These are phyloP conservation scores for Noccaea bulbosa DNA, from an alignment of 345 rosid species.

Conservation along the genomic window DNA sequence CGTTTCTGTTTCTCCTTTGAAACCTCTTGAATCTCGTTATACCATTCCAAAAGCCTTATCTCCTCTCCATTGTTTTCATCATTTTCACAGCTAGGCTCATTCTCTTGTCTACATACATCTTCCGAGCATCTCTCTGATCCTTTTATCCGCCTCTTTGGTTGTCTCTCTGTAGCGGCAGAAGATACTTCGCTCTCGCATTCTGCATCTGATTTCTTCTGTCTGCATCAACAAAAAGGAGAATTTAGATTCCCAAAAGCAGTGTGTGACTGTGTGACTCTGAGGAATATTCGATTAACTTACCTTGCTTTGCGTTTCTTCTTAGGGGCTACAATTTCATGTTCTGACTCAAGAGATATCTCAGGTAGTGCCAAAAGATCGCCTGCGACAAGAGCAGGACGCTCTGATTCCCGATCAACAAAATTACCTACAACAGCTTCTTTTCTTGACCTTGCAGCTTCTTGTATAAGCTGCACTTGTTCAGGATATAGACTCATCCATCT, in stretches of 20 bases:
- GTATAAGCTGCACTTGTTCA: constrained; percentile 61
- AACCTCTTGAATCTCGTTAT: constrained; percentile 10
- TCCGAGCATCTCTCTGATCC: constrained; percentile 13
- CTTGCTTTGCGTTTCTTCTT: constrained; percentile 55
- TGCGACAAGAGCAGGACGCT: constrained; percentile 73
- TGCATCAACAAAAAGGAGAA: constrained; percentile 35
- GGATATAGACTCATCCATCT: constrained; percentile 83
- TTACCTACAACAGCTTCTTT: constrained; percentile 62
- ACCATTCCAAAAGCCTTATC: constrained; percentile 24
- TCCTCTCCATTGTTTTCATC: constrained; percentile 27
- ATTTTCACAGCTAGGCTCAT: constrained; percentile 30
- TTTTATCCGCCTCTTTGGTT: constrained; percentile 38
- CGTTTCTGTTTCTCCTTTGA: constrained; percentile 19
- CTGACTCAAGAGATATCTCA: constrained; percentile 41
- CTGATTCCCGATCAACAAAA: constrained; percentile 87
- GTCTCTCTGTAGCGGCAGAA: constrained; percentile 33
- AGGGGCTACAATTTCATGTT: constrained; percentile 32
- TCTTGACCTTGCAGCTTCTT: constrained; percentile 59
- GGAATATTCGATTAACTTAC: constrained; percentile 45
- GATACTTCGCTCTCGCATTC: constrained; percentile 37
- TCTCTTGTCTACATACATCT: constrained; percentile 25
- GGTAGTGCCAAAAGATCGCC: constrained; percentile 56
- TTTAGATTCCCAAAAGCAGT: constrained; percentile 24
- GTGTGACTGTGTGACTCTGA: background rate
- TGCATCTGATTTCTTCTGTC: constrained; percentile 37